Evolutionary conservation across 2,329 filamentous ascomycete species (phyloP).

Genomic region (Ilyonectria mors-panacis): DNA sequence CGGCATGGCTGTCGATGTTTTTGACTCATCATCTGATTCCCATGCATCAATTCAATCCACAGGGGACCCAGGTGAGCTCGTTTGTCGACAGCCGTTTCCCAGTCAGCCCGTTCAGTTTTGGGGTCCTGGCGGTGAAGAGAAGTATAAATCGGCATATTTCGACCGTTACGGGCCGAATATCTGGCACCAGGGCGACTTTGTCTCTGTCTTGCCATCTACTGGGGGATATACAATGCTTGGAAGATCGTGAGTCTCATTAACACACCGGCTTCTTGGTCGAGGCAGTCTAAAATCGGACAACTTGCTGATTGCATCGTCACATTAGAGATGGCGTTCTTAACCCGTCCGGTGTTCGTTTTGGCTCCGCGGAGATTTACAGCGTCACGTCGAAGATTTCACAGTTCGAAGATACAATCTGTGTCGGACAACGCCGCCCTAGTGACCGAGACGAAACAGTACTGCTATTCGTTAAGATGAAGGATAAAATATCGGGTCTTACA

Average conservation of each 20-base stretch:
- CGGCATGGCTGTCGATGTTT: conserved; percentile 22
- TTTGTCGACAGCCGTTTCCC: conserved; percentile 24
- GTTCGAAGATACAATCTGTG: conserved; percentile 17
- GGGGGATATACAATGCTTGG: conserved; percentile 15
- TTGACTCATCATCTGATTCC: not conserved
- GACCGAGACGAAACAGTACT: conserved; percentile 22
- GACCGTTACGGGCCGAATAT: not conserved
- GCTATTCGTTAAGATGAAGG: conserved; percentile 20
- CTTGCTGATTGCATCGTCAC: not conserved
- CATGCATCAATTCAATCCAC: conserved; percentile 2
- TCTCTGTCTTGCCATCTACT: conserved; percentile 7
- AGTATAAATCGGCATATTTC: conserved; percentile 25
- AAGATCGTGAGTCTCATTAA: conserved; percentile 11
- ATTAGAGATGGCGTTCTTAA: conserved; percentile 27
- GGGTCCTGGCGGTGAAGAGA: conserved; percentile 7
- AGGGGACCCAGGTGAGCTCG: conserved; percentile 17
- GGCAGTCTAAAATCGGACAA: no score
- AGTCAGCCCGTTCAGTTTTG: conserved; percentile 23
- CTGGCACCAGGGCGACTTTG: conserved; percentile 23
- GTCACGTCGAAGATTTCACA: conserved; percentile 9
- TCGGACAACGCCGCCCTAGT: conserved; percentile 17
- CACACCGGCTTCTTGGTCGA: no score
- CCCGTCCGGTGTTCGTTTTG: conserved; percentile 27
- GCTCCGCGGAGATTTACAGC: conserved; percentile 24
- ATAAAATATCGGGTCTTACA: not conserved